A percentile compares a stretch with the other conserved stretches of the same genome.
Conservation (phyloP, 805 yeast species). For the Ogataea trehaloabstinens region DNA sequence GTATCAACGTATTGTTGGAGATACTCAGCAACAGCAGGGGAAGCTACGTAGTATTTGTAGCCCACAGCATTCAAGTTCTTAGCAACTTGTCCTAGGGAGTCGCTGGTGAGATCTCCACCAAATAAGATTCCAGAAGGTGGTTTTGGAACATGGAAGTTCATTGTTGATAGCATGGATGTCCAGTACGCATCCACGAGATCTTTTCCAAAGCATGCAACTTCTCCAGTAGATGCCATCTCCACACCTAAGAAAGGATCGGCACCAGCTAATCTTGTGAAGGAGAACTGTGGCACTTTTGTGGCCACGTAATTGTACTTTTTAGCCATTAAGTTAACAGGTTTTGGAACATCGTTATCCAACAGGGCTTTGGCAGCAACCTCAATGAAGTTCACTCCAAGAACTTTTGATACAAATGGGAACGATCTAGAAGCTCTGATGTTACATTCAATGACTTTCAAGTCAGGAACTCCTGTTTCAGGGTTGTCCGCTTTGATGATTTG, state of each 20-base stretch:
- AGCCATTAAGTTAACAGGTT: conserved; percentile 81
- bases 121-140: conserved; percentile 88
- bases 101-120: conserved; percentile 87
- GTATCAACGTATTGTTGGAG: conserved; percentile 48
- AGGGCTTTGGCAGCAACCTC: conserved; percentile 92
- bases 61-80: conserved; percentile 67
- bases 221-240: conserved; percentile 99
- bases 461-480: conserved; percentile 55
- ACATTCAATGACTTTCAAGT: conserved; percentile 95
- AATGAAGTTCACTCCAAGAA: conserved; percentile 89
- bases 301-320: conserved; percentile 80
- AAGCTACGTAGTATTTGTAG: conserved; percentile 78
- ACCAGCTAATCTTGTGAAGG: conserved; percentile 97
- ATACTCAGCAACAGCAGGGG: conserved; percentile 68
- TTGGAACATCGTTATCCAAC: conserved; percentile 68
- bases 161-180: conserved; percentile 94
- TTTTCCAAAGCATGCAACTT: conserved; percentile 93
- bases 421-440: conserved; percentile 98
- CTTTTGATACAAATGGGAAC: conserved; percentile 98
- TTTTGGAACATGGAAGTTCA: conserved; percentile 92
- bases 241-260: conserved; percentile 99
- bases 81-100: conserved; percentile 73
- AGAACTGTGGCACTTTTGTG: conserved; percentile 96
- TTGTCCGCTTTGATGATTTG: conserved; percentile 83
- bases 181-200: conserved; percentile 90